phyloP scores from a whole-genome alignment of 768 basidiomycete genomes.

The Butyriboletus loyo region DNA sequence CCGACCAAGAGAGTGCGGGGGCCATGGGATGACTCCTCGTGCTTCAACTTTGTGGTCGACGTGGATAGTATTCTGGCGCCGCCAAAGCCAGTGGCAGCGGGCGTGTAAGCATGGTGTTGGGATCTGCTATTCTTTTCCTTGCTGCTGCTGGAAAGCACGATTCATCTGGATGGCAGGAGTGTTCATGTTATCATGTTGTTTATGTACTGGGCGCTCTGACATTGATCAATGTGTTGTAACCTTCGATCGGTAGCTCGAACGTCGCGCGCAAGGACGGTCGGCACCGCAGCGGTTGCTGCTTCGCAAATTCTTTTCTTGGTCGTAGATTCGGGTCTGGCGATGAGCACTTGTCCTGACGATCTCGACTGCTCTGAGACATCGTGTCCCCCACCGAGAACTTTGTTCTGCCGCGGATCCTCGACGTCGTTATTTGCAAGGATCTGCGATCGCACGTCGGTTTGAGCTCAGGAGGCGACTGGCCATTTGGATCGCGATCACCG shows the following conservation, averaged over 20 bases:
- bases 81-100: constrained; percentile 43
- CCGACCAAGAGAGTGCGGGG: constrained; percentile 36
- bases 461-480: neutral
- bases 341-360: neutral
- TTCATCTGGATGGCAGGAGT: neutral
- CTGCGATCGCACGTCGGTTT: neutral
- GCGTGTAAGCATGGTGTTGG: constrained; percentile 6
- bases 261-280: too few species aligned
- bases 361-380: too few species aligned
- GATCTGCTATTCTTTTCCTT: constrained; percentile 1
- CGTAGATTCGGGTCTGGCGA: neutral
- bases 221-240: neutral
- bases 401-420: neutral
- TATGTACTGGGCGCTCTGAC: constrained; percentile 3
- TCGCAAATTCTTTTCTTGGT: constrained; percentile 3
- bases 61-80: constrained; percentile 45
- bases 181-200: neutral
- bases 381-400: neutral
- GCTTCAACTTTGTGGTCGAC: constrained; percentile 42
- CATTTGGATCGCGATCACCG: constrained; percentile 8
- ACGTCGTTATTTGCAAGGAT: constrained; percentile 7
- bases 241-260: too few species aligned
- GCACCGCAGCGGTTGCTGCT: neutral
- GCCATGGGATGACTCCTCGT: constrained; percentile 58
- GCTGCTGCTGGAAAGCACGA: constrained; percentile 1